A percentile compares a stretch with the other conserved stretches of the same genome.
These are phyloP conservation scores for Mortierella alpina DNA, from an alignment of 192 early-diverging fungal species.

Conservation along the genomic window DNA sequence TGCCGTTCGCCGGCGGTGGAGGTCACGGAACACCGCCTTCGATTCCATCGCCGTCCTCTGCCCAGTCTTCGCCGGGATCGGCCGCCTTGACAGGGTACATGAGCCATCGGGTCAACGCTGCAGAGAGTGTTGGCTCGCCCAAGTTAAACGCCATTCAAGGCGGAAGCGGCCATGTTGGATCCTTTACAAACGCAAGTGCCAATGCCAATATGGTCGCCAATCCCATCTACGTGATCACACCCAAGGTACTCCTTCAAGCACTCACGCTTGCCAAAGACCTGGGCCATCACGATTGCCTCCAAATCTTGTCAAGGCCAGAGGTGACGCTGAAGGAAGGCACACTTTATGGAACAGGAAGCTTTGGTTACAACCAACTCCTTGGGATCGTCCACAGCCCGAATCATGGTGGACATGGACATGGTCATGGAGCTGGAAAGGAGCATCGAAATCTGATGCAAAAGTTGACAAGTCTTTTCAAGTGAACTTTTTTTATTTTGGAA, in stretches of 20 bases:
- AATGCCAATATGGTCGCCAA: slow-evolving; percentile 49
- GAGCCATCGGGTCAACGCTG: slow-evolving; percentile 32
- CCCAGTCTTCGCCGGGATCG: slow-evolving; percentile 44
- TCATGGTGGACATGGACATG: slow-evolving; percentile 27
- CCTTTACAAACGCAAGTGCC: slow-evolving; percentile 46
- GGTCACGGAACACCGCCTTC: slow-evolving; percentile 47
- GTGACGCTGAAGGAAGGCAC: slow-evolving; percentile 49
- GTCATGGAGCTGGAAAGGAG: slow-evolving; percentile 34
- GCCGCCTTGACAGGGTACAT: slow-evolving; percentile 38
- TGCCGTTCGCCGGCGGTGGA: slow-evolving; percentile 36
- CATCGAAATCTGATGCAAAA: slow-evolving; percentile 49
- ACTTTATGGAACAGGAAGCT: slow-evolving; percentile 48
- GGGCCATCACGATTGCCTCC: slow-evolving; percentile 42
- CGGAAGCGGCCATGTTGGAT: slow-evolving; percentile 38
- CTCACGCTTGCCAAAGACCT: slow-evolving; percentile 46
- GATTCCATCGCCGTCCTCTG: slow-evolving; percentile 50
- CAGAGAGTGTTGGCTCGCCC: slow-evolving; percentile 25
- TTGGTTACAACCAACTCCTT: slow-evolving; percentile 42
- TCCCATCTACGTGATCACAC: slow-evolving; percentile 44
- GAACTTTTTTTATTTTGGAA: slow-evolving; percentile 9
- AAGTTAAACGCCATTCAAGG: slow-evolving; percentile 27
- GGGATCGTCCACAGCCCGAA: slow-evolving; percentile 6
- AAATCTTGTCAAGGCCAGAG: slow-evolving; percentile 43
- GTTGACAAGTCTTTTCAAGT: slow-evolving; percentile 49
- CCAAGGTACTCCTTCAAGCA: slow-evolving; percentile 45